A percentile compares a stretch with the other conserved stretches of the same genome.
phyloP scores from a whole-genome alignment of 1,284 basidiomycete genomes.

The Trichosporon sp. region DNA sequence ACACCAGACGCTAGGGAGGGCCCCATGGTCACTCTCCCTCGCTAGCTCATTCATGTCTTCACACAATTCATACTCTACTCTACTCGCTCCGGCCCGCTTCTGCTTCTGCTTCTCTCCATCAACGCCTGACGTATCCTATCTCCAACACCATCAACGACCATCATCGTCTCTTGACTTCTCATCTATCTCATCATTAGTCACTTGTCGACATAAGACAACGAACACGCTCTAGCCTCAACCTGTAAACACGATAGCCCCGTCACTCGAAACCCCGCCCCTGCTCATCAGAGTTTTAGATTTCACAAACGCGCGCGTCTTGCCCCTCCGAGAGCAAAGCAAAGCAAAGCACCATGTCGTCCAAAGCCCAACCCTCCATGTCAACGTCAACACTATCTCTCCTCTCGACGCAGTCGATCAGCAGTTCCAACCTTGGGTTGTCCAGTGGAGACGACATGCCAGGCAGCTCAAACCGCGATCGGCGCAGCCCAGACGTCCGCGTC shows the following conservation, averaged over 20 bases:
- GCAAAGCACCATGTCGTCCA: not conserved
- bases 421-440: slow-evolving; percentile 5
- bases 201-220: not conserved
- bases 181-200: not conserved
- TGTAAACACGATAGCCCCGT: not conserved
- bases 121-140: not conserved
- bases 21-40: not conserved
- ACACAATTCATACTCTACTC: not conserved
- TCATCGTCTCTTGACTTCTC: not conserved
- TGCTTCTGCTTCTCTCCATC: not conserved
- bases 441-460: slow-evolving; percentile 9
- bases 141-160: not conserved
- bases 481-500: not conserved
- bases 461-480: slow-evolving; percentile 1
- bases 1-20: no score
- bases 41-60: not conserved
- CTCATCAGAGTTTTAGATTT: not conserved
- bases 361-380: not conserved
- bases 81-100: no score
- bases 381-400: not conserved
- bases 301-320: not conserved
- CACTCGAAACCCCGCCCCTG: not conserved
- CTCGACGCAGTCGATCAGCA: slow-evolving; percentile 1
- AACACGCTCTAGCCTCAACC: not conserved
- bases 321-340: not conserved